These are phyloP conservation scores for Lactarius vividus DNA, from an alignment of 768 basidiomycete genomes.

Conservation along the genomic window DNA sequence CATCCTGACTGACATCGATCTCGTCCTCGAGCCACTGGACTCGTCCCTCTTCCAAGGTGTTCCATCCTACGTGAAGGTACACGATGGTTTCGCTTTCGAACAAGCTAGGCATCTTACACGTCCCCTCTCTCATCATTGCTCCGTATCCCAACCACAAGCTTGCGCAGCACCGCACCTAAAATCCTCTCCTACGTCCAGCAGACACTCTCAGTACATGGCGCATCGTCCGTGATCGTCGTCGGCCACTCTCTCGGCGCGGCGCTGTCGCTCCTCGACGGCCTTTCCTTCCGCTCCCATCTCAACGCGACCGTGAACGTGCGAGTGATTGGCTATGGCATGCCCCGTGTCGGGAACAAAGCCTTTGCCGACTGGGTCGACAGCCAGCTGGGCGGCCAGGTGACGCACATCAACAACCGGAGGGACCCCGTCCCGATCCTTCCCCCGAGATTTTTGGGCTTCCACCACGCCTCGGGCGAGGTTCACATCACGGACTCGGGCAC, in stretches of 20 bases:
- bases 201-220: neutral
- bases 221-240: neutral
- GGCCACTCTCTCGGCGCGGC: conserved; percentile 17
- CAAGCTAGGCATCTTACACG: neutral
- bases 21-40: neutral
- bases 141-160: neutral
- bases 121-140: neutral
- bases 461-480: conserved; percentile 43
- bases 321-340: conserved; percentile 1
- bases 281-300: neutral
- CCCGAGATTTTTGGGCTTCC: conserved; percentile 43
- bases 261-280: conserved; percentile 2
- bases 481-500: conserved; percentile 42
- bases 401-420: conserved; percentile 53
- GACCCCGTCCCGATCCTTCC: conserved; percentile 41
- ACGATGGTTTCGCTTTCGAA: neutral
- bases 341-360: conserved; percentile 5
- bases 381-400: conserved; percentile 52
- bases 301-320: neutral
- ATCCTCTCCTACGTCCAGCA: neutral
- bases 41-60: neutral
- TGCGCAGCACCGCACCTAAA: neutral
- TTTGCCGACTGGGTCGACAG: neutral
- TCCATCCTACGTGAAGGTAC: neutral
- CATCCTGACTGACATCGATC: neutral